phyloP scores from a whole-genome alignment of 1,284 basidiomycete genomes.

The Rhizopogon parksii region DNA sequence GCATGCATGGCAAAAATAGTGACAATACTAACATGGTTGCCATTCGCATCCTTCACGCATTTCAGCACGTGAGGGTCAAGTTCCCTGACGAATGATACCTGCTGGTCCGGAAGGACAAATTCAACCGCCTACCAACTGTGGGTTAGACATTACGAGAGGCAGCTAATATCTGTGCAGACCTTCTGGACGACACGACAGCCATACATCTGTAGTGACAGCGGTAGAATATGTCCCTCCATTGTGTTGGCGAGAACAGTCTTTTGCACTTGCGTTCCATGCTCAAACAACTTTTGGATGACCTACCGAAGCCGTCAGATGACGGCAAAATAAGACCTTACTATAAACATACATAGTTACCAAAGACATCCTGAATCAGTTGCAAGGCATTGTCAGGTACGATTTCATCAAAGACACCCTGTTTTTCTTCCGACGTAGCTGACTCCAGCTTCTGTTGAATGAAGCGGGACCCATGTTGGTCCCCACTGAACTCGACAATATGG shows the following conservation, averaged over 20 bases:
- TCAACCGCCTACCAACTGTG: constrained; percentile 67
- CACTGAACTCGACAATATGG: constrained; percentile 86
- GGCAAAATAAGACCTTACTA: not conserved
- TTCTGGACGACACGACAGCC: constrained; percentile 91
- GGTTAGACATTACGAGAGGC: constrained; percentile 6
- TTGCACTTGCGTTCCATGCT: constrained; percentile 77
- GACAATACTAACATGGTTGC: constrained; percentile 74
- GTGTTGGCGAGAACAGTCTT: constrained; percentile 64
- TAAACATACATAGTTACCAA: constrained; percentile 85
- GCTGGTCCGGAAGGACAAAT: constrained; percentile 71
- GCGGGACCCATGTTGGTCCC: constrained; percentile 90
- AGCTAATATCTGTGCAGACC: constrained; percentile 34
- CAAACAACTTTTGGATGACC: constrained; percentile 95
- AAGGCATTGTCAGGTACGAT: constrained; percentile 74
- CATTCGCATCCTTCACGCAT: constrained; percentile 90
- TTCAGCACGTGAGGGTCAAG: constrained; percentile 77
- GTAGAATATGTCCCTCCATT: constrained; percentile 77
- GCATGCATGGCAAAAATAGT: not conserved
- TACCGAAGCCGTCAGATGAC: constrained; percentile 27
- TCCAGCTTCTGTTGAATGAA: constrained; percentile 87
- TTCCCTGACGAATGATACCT: constrained; percentile 70
- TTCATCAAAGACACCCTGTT: constrained; percentile 83
- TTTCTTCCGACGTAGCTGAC: constrained; percentile 70
- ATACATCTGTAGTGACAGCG: constrained; percentile 89
- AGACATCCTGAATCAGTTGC: constrained; percentile 88